Evolutionary conservation across 495 filamentous ascomycete species (phyloP), one percentile per base, ranked within the genome.

Genomic region (Trichoderma gamsii): DNA sequence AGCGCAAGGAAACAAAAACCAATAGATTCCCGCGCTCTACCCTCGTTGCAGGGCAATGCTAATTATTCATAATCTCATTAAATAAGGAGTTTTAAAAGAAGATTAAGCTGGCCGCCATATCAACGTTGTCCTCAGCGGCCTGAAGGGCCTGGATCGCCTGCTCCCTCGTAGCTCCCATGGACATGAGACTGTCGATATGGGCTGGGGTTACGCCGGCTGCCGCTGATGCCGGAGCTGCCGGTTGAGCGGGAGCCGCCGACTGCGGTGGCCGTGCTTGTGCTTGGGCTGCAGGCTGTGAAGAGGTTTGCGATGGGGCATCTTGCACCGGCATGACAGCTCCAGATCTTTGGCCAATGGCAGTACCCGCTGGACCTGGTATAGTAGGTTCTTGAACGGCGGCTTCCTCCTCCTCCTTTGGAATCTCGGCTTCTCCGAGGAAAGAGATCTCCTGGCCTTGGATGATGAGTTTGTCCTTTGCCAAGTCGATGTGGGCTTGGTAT

Each of bases 381-480:
- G 87, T 90, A 13, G 93, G 93, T 76, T 99, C 95, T 46, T 90
- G 83, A 65, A 88, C 83, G 65, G 86, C 81, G 27, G 88, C 88
- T 38, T 38, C 35, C 68, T 90, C 85, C 67, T 95, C 92, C 49
- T 88, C 81, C 77, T 90, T 95, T 18, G 95, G 95, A 44, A 98
- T 97, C 63, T 99, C 95, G 16, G 89, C 89, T 78, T 97, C 93
- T 25, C 91, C 91, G 7, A 99, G 82, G 77, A 99, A 99, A 0
- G 88, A 84, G 12, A 99, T 90, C 61, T 93, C 90, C 63, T 89
- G 88, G 66, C 89, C 91, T 73, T 95, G 91, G 73, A 99, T 96
- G 41, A 94, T 80, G 21, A 99, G 84, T 41, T 86, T 88, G 69
- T 90, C 89, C 73, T 87, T 88, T 69, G 84, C 81, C 11, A 99